phyloP scores from a whole-genome alignment of 108 stramenopile genomes.

The Skeletonema potamos region DNA sequence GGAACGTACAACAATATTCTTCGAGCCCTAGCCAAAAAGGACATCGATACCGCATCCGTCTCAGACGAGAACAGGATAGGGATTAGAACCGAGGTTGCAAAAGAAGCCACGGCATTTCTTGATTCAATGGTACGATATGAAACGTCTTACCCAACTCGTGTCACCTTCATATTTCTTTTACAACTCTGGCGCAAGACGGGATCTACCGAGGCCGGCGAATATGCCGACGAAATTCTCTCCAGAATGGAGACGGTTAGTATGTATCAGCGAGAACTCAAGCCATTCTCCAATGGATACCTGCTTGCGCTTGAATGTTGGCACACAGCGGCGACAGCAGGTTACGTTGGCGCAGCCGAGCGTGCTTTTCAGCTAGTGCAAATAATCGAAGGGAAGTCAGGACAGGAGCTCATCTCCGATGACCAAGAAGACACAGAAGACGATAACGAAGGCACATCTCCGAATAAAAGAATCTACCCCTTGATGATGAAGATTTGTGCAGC shows the following conservation, averaged over 20 bases:
- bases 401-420: neutral
- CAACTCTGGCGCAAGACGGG: slow-evolving; percentile 36
- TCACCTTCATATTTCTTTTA: slow-evolving; percentile 30
- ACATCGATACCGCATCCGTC: neutral
- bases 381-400: slow-evolving; percentile 24
- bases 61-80: neutral
- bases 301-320: slow-evolving; percentile 37
- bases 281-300: slow-evolving; percentile 23
- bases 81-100: slow-evolving; percentile 13
- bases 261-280: slow-evolving; percentile 17
- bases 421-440: neutral
- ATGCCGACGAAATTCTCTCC: slow-evolving; percentile 46
- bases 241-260: slow-evolving; percentile 37
- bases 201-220: slow-evolving; percentile 41
- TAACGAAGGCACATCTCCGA: neutral
- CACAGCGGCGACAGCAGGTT: slow-evolving; percentile 27
- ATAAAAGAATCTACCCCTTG: slow-evolving; percentile 1
- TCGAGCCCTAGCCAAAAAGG: slow-evolving; percentile 21
- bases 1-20: slow-evolving; percentile 42
- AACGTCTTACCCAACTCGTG: slow-evolving; percentile 26
- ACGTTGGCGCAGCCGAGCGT: slow-evolving; percentile 36
- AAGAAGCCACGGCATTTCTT: slow-evolving; percentile 16
- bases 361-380: slow-evolving; percentile 25
- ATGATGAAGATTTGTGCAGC: slow-evolving; percentile 38
- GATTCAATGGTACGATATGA: slow-evolving; percentile 43